Conservation (phyloP, 257 asterid genomes). For the Salvia hispanica region DNA sequence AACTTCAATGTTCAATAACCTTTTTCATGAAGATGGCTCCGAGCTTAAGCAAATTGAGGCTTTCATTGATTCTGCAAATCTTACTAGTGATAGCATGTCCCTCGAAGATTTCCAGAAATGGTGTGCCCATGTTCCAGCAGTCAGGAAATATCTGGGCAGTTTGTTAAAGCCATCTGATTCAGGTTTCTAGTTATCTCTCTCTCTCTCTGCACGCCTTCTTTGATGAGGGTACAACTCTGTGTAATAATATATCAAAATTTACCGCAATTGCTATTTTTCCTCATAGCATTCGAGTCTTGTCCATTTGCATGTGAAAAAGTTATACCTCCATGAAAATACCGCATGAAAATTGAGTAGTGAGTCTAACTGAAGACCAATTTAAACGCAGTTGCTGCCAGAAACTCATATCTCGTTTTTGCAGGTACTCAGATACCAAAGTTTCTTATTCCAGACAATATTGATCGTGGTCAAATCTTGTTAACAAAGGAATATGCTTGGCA, state of each 20-base stretch:
- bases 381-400: background rate
- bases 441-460: slow-evolving; percentile 41
- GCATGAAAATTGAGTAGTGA: slow-evolving; percentile 13
- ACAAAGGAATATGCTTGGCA: slow-evolving; percentile 90
- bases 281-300: slow-evolving; percentile 1
- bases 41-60: slow-evolving; percentile 53
- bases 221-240: background rate
- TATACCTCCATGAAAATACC: background rate
- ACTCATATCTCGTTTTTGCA: slow-evolving; percentile 35
- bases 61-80: slow-evolving; percentile 58
- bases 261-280: background rate
- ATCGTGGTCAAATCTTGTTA: slow-evolving; percentile 58
- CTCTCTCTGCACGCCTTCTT: slow-evolving; percentile 1
- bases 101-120: slow-evolving; percentile 75
- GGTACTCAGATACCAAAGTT: slow-evolving; percentile 78
- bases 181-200: slow-evolving; percentile 50
- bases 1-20: slow-evolving; percentile 57
- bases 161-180: slow-evolving; percentile 65
- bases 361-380: no score
- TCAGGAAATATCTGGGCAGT: slow-evolving; percentile 72
- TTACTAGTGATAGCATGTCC: slow-evolving; percentile 53
- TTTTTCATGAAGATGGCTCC: slow-evolving; percentile 48
- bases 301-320: background rate
- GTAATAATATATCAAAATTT: background rate
- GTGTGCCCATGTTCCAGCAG: slow-evolving; percentile 82